Conservation (phyloP, 2,329 filamentous ascomycete genomes). For the Venturia oleaginea region DNA sequence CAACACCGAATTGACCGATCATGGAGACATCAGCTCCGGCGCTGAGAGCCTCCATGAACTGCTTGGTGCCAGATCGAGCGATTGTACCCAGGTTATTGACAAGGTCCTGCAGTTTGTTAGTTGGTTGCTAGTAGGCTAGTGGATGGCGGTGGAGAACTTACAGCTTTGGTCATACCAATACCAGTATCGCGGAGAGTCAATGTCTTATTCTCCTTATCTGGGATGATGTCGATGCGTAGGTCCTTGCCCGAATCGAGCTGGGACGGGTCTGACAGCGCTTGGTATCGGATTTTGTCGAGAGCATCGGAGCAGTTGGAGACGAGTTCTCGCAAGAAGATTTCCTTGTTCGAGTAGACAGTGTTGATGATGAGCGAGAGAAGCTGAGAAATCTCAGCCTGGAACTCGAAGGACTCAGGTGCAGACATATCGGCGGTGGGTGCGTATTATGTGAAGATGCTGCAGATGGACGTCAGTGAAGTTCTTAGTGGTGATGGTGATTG, state of each 20-base stretch:
- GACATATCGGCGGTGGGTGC: slow-evolving; percentile 52
- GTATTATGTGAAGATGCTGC: background rate
- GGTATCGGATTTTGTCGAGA: slow-evolving; percentile 99
- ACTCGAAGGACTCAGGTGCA: slow-evolving; percentile 85
- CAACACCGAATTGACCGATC: slow-evolving; percentile 99
- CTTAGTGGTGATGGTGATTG: background rate
- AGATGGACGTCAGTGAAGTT: background rate
- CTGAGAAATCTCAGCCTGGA: slow-evolving; percentile 99
- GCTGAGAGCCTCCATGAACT: slow-evolving; percentile 99
- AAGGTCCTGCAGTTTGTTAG: slow-evolving; percentile 61
- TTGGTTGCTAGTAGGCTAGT: slow-evolving; percentile 3
- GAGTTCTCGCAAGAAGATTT: slow-evolving; percentile 98
- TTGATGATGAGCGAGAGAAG: slow-evolving; percentile 99
- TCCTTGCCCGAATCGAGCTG: slow-evolving; percentile 98
- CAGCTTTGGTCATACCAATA: slow-evolving; percentile 99
- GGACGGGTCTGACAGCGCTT: slow-evolving; percentile 90
- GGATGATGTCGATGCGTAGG: slow-evolving; percentile 97
- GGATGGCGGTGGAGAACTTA: slow-evolving; percentile 45
- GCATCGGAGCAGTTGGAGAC: slow-evolving; percentile 99
- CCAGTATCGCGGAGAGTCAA: slow-evolving; percentile 94
- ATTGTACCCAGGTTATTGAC: slow-evolving; percentile 99
- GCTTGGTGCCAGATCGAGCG: slow-evolving; percentile 97
- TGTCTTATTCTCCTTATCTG: slow-evolving; percentile 95
- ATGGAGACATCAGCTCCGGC: slow-evolving; percentile 99
- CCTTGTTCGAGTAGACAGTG: slow-evolving; percentile 99